Evolutionary conservation across 768 basidiomycete species (phyloP), one percentile per base, ranked within the genome.

Genomic region (Suillus spraguei): DNA sequence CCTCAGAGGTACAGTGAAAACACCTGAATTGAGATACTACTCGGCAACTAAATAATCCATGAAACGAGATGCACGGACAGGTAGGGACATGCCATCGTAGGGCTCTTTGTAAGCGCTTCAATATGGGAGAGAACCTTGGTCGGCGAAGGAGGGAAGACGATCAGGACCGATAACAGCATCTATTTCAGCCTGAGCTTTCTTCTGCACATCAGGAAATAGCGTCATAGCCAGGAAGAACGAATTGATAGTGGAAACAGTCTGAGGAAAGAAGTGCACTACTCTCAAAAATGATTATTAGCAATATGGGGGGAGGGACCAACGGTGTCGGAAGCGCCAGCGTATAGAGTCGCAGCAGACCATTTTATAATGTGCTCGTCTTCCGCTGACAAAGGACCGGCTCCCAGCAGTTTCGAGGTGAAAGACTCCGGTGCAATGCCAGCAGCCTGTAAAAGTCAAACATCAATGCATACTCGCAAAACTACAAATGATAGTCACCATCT

Each of bases 341-440:
- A 74, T 64, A 74, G 54, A 2, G 74, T 71, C 55, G 75, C 75
- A 24, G 75, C 80, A 42, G 87, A 84, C 86, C 88, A 89, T 71
- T 88, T 90, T 63, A 91, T 77, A 65, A 81, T 75, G 20, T 74
- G 74, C 64, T 89, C 87, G 63, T 88, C 86, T 63, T 88, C 84
- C 5, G 75, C 72, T 52, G 75, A 82, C 35, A 86, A 68, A 10
- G 76, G 72, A 68, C 81, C 83, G 32, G 76, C 79, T 67, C 88
- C 81, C 33, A 90, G 79, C 61, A 87, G 72, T 32, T 80, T 78
- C 24, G 87, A 87, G 1, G 84, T 83, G 69, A 87, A 89, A 6
- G 87, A 90, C 17, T 67, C 59, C 3, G 74, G 52, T 2, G 74
- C 75, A 24, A 64, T 82, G n/a, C 88, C 87, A 61, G 83, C 80